Evolutionary conservation across 768 basidiomycete genomes (phyloP).

Genomic region (Hydnum rufescens): DNA sequence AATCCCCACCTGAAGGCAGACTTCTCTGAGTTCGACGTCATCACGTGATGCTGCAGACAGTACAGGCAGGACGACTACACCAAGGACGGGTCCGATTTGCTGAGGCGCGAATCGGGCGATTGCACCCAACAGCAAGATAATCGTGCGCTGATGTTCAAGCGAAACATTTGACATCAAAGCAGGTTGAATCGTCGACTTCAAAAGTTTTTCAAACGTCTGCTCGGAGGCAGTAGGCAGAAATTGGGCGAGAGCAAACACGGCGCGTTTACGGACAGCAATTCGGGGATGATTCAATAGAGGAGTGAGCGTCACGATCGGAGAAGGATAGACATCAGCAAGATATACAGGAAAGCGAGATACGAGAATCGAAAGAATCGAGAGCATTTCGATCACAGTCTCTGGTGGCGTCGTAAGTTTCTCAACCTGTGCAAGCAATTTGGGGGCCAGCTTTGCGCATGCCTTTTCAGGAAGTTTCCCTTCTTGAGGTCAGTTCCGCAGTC

Average conservation of each 20-base stretch:
- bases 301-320: constrained; percentile 45
- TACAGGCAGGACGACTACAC: constrained; percentile 47
- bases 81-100: constrained; percentile 40
- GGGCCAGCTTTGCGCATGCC: constrained; percentile 67
- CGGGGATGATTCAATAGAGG: constrained; percentile 57
- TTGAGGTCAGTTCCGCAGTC: constrained; percentile 68
- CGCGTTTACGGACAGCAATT: constrained; percentile 80
- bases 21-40: constrained; percentile 72
- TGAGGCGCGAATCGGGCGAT: constrained; percentile 55
- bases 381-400: constrained; percentile 63
- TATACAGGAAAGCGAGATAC: constrained; percentile 66
- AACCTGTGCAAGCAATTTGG: constrained; percentile 63
- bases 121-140: constrained; percentile 59
- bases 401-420: constrained; percentile 55
- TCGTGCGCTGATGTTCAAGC: constrained; percentile 55
- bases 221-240: constrained; percentile 57
- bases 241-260: constrained; percentile 69
- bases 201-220: constrained; percentile 38
- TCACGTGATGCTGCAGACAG: constrained; percentile 48
- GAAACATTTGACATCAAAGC: constrained; percentile 32
- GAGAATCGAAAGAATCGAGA: constrained; percentile 73
- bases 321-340: constrained; percentile 34
- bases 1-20: constrained; percentile 44
- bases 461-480: constrained; percentile 61
- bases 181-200: constrained; percentile 39